Evolutionary conservation across 164 flowering plant species (phyloP), one percentile per base, ranked within the genome.

Genomic region (Cinnamomum chago): DNA sequence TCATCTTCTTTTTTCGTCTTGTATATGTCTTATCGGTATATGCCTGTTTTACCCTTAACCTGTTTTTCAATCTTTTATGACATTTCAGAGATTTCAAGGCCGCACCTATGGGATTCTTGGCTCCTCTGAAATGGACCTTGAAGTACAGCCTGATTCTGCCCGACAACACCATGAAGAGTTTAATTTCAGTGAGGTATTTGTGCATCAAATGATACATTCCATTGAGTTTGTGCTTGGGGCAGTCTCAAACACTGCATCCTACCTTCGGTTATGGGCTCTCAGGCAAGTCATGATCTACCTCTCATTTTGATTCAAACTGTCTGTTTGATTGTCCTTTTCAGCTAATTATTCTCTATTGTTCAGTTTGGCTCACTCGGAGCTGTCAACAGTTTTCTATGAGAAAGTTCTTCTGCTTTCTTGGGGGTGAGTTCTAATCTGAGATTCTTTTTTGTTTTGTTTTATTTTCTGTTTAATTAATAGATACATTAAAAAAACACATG

Each of bases 301-400:
- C 67, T 4, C 11, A 65, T 73, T 35, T 3, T 40, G 47, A 73
- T 35, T 76, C 58, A 12, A 60, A 68, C n/a, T 22, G 5, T 67
- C 35, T 14, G 47, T 40, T 28, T 27, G 24, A 67, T 67, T 67
- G 47, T 67, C 35, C 47, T 40, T 35, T 67, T 30, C 55, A 47
- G 55, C 77, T 78, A 66, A 75, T 5, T 68, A 13, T 58, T 50
- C 70, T 58, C 25, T 75, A 3, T 68, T 76, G 52, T 35, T 68
- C 92, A 94, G 98, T 83, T 89, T 94, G 89, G 97, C 98, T 24
- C 98, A 94, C 81, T 94, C 98, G 47, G 98, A 93, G 82, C 62
- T 93, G 76, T 93, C 98, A 65, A 92, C 98, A 55, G 98, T 93
- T 58, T 93, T 93, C 86, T 94, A 90, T 76, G 97, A 94, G 87